These are phyloP conservation scores for Chenopodium berlandieri DNA, from an alignment of 148 eudicot species.

Conservation along the genomic window DNA sequence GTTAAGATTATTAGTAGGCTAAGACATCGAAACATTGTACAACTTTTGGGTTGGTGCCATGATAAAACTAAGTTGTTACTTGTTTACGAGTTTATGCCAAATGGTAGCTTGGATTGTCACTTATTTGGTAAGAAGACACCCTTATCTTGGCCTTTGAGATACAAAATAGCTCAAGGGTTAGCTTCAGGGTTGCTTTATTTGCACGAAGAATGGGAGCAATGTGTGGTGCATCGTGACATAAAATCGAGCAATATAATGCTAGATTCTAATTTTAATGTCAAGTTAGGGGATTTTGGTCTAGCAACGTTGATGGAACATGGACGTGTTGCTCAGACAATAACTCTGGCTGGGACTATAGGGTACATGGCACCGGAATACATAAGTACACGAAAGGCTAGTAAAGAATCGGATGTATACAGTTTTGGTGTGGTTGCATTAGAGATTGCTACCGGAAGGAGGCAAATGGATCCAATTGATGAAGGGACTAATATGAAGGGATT, in stretches of 20 bases:
- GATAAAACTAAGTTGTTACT: conserved; percentile 39
- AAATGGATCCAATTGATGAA: conserved; percentile 3
- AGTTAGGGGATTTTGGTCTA: too few species aligned
- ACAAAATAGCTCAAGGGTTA: conserved; percentile 46
- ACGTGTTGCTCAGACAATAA: conserved; percentile 35
- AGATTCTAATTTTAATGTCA: conserved; percentile 40
- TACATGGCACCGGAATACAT: conserved; percentile 47
- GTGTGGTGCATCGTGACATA: conserved; percentile 53
- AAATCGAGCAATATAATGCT: conserved; percentile 57
- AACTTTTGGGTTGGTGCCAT: conserved; percentile 43
- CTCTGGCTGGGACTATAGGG: conserved; percentile 44
- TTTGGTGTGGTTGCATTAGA: conserved; percentile 40
- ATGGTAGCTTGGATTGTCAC: conserved; percentile 37
- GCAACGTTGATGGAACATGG: conserved; percentile 51
- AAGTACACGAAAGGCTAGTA: conserved; percentile 38
- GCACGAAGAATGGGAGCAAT: conserved; percentile 49
- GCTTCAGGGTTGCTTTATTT: conserved; percentile 54
- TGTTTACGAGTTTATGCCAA: conserved; percentile 43
- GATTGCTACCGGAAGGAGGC: conserved; percentile 36
- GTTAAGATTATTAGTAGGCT: conserved; percentile 33
- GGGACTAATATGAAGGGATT: conserved; percentile 8
- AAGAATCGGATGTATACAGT: conserved; percentile 48
- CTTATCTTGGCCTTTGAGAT: conserved; percentile 27
- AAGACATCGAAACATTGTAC: conserved; percentile 38
- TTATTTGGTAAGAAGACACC: conserved; percentile 17